Evolutionary conservation across 2,329 filamentous ascomycete genomes (phyloP), one percentile per base, ranked within the genome.

Genomic region (Trichoderma atroviride): DNA sequence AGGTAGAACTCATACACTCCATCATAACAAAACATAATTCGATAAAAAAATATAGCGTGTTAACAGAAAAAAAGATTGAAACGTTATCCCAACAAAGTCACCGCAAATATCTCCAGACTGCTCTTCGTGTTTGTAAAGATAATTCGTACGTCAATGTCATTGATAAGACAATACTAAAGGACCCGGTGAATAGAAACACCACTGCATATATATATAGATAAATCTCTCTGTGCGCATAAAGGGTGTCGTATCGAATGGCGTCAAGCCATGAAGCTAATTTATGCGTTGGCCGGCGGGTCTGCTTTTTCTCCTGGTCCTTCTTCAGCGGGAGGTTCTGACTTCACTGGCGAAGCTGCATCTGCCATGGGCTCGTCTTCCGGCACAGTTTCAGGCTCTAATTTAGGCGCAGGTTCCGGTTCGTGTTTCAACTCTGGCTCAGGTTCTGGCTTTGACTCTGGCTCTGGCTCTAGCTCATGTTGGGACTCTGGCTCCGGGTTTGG

Each of bases 221-320:
- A 33, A 68, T 40, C 24, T 55, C 19, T 31, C 16, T 37, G 19
- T 56, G 22, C 24, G 33, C 47, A 47, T 55, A 47, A 61, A 47
- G 33, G 65, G 11, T 14, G 33, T 33, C n/a, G 22, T 27, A 57
- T 62, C 61, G 27, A 57, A 56, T 61, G 47, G 13, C 50, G 33
- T 24, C 11, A 24, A 68, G 69, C 64, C 66, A 52, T 62, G 68
- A 65, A 69, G 69, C 66, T 65, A 47, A 71, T 60, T 66, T 73
- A 73, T 60, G 59, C 71, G 60, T 69, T 58, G 64, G 68, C 70
- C 43, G 69, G 56, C 62, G 29, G 68, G 56, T 71, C 69, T 50
- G 47, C 47, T 5, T 50, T 61, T 62, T 64, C 47, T 56, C 31
- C 58, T 61, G 58, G 61, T 71, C 70, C n/a, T 50, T 55, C 64